Evolutionary conservation across 257 asterid species (phyloP).

Genomic region (Rubia yunnanensis): DNA sequence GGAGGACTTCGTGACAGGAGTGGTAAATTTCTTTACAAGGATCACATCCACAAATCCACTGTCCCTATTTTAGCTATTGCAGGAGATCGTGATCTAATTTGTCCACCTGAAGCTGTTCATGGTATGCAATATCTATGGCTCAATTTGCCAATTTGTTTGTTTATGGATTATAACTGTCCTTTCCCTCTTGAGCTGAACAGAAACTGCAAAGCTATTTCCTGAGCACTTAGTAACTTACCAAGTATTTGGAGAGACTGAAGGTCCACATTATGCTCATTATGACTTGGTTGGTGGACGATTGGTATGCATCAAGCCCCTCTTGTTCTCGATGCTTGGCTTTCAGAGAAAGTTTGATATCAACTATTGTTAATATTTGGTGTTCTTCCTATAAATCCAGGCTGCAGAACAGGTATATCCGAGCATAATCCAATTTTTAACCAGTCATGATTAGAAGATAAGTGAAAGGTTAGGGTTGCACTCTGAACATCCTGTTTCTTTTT

Average conservation of each 20-base stretch:
- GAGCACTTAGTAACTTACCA: slow-evolving; percentile 66
- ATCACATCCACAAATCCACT: slow-evolving; percentile 52
- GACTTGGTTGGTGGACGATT: slow-evolving; percentile 88
- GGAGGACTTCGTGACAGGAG: slow-evolving; percentile 89
- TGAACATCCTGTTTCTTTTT: neutral
- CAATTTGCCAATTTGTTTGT: neutral
- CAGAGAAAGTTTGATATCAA: neutral
- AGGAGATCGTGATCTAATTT: slow-evolving; percentile 86
- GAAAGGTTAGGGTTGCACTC: neutral
- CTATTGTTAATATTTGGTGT: slow-evolving; percentile 8
- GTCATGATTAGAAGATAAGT: slow-evolving; percentile 23
- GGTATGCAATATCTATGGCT: slow-evolving; percentile 35
- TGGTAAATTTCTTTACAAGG: slow-evolving; percentile 68
- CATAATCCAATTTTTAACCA: slow-evolving; percentile 55
- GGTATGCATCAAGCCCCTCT: slow-evolving; percentile 31
- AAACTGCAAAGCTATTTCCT: slow-evolving; percentile 69
- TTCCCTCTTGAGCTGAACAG: slow-evolving; percentile 32
- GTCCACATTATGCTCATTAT: slow-evolving; percentile 97
- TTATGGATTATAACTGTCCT: slow-evolving; percentile 6
- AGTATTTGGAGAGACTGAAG: slow-evolving; percentile 63
- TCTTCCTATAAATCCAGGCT: slow-evolving; percentile 46
- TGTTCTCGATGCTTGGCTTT: neutral
- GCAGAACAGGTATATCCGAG: slow-evolving; percentile 65
- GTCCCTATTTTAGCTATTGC: slow-evolving; percentile 86
- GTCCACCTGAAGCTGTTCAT: slow-evolving; percentile 90